phyloP scores from a whole-genome alignment of 2,329 filamentous ascomycete species.

The Akanthomyces muscarius region DNA sequence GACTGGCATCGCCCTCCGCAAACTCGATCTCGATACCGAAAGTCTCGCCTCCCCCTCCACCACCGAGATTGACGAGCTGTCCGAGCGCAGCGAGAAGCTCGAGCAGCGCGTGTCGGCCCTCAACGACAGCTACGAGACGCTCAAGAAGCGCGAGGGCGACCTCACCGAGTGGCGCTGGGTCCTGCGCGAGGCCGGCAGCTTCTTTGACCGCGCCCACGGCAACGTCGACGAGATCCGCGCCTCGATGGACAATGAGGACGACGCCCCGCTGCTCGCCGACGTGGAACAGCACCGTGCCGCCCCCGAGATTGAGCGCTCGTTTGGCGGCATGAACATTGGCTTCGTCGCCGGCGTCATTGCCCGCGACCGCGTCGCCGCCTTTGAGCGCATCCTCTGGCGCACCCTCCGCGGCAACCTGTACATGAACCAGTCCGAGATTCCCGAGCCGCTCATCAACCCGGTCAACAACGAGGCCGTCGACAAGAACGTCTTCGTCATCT shows the following conservation, averaged over 20 bases:
- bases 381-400: conserved; percentile 96
- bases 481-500: conserved; percentile 99
- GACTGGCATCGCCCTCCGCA: conserved; percentile 76
- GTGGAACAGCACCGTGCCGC: conserved; percentile 74
- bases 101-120: conserved; percentile 88
- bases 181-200: conserved; percentile 88
- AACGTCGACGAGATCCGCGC: conserved; percentile 95
- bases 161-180: conserved; percentile 99
- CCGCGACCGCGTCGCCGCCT: conserved; percentile 86
- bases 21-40: conserved; percentile 86
- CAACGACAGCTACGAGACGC: conserved; percentile 96
- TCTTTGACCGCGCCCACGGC: conserved; percentile 94
- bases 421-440: conserved; percentile 99
- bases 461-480: conserved; percentile 85
- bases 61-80: conserved; percentile 92
- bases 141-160: conserved; percentile 97
- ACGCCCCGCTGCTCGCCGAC: conserved; percentile 89
- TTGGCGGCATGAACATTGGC: conserved; percentile 97
- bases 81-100: conserved; percentile 85
- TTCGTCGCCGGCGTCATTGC: conserved; percentile 96
- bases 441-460: conserved; percentile 87
- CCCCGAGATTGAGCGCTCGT: conserved; percentile 73
- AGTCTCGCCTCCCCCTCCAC: conserved; percentile 83
- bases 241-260: conserved; percentile 71
- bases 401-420: conserved; percentile 96